Conservation (phyloP, 352 stramenopile genomes). For the Globisporangium ultimum region DNA sequence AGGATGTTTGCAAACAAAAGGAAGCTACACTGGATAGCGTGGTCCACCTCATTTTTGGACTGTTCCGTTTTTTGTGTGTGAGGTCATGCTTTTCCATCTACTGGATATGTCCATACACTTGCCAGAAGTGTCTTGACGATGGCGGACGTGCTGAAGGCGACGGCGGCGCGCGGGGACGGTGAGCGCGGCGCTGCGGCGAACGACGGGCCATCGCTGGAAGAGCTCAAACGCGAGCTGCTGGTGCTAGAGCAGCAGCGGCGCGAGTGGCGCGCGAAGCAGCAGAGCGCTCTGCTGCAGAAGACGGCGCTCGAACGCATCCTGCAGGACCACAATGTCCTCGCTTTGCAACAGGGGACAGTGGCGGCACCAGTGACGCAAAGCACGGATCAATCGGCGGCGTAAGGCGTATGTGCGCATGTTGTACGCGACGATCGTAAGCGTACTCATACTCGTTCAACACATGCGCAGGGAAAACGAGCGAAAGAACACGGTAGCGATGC, state of each 20-base stretch:
- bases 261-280: constrained; percentile 23
- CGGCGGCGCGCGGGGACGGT: not conserved
- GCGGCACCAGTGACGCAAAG: not conserved
- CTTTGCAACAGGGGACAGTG: not conserved
- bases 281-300: constrained; percentile 21
- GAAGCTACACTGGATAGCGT: not conserved
- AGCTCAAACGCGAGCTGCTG: constrained; percentile 17
- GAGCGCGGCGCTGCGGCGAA: not conserved
- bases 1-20: no score
- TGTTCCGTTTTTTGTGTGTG: no score
- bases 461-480: not conserved
- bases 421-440: not conserved
- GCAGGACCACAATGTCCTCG: not conserved
- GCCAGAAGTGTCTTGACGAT: not conserved
- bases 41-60: not conserved
- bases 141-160: constrained; percentile 5
- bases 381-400: not conserved
- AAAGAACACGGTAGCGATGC: not conserved
- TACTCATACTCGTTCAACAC: not conserved
- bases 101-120: no score
- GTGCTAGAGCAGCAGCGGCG: constrained; percentile 17
- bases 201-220: constrained; percentile 3
- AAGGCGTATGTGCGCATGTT: not conserved
- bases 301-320: constrained; percentile 9
- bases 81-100: no score